Conservation (phyloP, 2,329 filamentous ascomycete species). For the Stachybotrys echinatus region DNA sequence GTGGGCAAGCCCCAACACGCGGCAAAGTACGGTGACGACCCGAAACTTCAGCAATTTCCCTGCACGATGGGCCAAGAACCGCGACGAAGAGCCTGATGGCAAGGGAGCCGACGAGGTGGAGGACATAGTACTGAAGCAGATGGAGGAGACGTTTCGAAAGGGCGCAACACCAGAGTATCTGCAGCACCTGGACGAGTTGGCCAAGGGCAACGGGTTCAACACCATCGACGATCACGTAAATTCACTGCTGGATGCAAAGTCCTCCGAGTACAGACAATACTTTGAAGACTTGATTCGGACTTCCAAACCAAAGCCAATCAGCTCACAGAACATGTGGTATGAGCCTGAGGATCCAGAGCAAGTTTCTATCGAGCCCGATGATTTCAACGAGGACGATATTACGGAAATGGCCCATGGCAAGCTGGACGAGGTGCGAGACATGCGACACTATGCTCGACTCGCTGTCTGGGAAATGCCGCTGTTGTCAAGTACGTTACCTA, state of each 20-base stretch:
- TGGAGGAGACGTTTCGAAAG: constrained; percentile 23
- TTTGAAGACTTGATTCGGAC: constrained; percentile 23
- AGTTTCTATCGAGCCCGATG: constrained; percentile 48
- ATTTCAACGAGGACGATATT: constrained; percentile 78
- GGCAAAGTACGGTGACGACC: constrained; percentile 11
- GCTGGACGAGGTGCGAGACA: constrained; percentile 80
- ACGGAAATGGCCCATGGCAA: constrained; percentile 78
- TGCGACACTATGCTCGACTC: constrained; percentile 81
- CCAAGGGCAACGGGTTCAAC: constrained; percentile 26
- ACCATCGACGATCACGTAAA: constrained; percentile 26
- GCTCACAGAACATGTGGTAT: constrained; percentile 35
- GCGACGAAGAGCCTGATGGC: constrained; percentile 10
- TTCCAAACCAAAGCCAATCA: constrained; percentile 14
- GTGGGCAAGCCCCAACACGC: constrained; percentile 16
- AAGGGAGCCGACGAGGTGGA: constrained; percentile 16
- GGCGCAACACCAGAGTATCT: constrained; percentile 23
- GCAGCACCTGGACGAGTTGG: constrained; percentile 27
- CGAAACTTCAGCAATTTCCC: constrained; percentile 25
- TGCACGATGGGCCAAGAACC: constrained; percentile 18
- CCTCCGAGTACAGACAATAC: constrained; percentile 19
- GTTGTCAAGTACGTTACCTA: constrained; percentile 76
- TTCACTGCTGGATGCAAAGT: constrained; percentile 17
- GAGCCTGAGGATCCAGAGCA: constrained; percentile 43
- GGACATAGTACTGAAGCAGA: constrained; percentile 20
- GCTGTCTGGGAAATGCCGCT: constrained; percentile 95